Percentiles rank a stretch among this genome's conserved stretches.
Conservation (phyloP, 805 yeast species). For the Candida endomychidarum region DNA sequence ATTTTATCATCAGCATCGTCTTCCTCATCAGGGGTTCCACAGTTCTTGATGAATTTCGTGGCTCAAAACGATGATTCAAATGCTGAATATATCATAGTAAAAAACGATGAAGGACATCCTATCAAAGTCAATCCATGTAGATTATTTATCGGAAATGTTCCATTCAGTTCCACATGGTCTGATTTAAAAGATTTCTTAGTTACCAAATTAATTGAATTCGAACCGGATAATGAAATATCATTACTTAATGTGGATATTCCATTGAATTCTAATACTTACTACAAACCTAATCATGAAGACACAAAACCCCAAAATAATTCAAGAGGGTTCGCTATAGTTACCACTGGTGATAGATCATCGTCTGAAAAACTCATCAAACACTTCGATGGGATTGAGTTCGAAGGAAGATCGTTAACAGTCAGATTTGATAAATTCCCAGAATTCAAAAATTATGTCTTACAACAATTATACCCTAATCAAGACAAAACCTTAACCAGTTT, state of each 20-base stretch:
- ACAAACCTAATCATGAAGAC: neutral
- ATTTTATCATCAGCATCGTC: neutral
- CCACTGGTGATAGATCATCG: slow-evolving; percentile 46
- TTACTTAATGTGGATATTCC: slow-evolving; percentile 44
- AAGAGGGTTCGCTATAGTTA: slow-evolving; percentile 67
- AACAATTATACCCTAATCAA: slow-evolving; percentile 18
- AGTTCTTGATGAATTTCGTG: slow-evolving; percentile 28
- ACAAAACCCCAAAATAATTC: slow-evolving; percentile 1
- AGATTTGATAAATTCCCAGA: slow-evolving; percentile 57
- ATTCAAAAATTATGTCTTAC: slow-evolving; percentile 29
- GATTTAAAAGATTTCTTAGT: slow-evolving; percentile 30
- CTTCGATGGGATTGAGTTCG: slow-evolving; percentile 54
- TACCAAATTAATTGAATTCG: slow-evolving; percentile 23
- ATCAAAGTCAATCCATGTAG: slow-evolving; percentile 43
- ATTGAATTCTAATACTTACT: slow-evolving; percentile 23
- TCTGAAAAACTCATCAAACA: slow-evolving; percentile 48
- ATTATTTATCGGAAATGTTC: slow-evolving; percentile 57
- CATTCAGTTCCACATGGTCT: slow-evolving; percentile 44
- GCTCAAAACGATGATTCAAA: slow-evolving; percentile 3
- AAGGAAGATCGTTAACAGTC: slow-evolving; percentile 61
- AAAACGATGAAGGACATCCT: slow-evolving; percentile 25
- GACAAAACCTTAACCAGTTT: slow-evolving; percentile 21
- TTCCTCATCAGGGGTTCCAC: slow-evolving; percentile 21
- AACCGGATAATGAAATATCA: slow-evolving; percentile 25
- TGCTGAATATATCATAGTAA: slow-evolving; percentile 17